Conservation (phyloP, 768 basidiomycete genomes). For the Omphalotus guepiniiformis region DNA sequence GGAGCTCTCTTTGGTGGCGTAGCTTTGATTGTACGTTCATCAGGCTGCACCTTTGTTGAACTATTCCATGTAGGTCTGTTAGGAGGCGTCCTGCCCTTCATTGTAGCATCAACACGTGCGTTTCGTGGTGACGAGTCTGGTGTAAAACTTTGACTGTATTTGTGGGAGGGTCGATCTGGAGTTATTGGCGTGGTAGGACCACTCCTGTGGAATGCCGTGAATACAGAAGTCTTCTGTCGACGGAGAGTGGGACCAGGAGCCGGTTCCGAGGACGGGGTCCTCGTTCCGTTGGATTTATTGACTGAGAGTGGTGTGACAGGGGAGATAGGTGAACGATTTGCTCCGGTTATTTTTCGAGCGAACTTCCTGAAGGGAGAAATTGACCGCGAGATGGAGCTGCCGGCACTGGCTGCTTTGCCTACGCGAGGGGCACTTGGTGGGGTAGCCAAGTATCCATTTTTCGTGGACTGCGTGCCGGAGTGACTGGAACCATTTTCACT, state of each 20-base stretch:
- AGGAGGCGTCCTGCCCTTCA: slow-evolving; percentile 27
- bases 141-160: slow-evolving; percentile 66
- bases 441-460: slow-evolving; percentile 62
- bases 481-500: slow-evolving; percentile 72
- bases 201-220: slow-evolving; percentile 46
- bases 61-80: slow-evolving; percentile 57
- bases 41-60: slow-evolving; percentile 68
- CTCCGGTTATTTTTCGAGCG: slow-evolving; percentile 64
- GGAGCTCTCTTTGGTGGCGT: slow-evolving; percentile 48
- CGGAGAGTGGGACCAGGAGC: slow-evolving; percentile 38
- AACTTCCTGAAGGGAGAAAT: slow-evolving; percentile 80
- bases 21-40: slow-evolving; percentile 48
- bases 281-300: slow-evolving; percentile 35
- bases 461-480: slow-evolving; percentile 49
- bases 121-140: slow-evolving; percentile 61
- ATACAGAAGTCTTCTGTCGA: slow-evolving; percentile 62
- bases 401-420: slow-evolving; percentile 40
- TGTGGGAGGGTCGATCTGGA: slow-evolving; percentile 58
- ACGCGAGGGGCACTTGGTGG: slow-evolving; percentile 49
- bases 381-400: slow-evolving; percentile 62
- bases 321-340: slow-evolving; percentile 29
- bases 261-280: slow-evolving; percentile 54
- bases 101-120: slow-evolving; percentile 35
- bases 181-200: slow-evolving; percentile 44
- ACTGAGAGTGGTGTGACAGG: slow-evolving; percentile 45